Evolutionary conservation across 1,139 yeast genomes (phyloP), one percentile per base, ranked within the genome.

Genomic region (Nakaseomyces uthaithaninus): DNA sequence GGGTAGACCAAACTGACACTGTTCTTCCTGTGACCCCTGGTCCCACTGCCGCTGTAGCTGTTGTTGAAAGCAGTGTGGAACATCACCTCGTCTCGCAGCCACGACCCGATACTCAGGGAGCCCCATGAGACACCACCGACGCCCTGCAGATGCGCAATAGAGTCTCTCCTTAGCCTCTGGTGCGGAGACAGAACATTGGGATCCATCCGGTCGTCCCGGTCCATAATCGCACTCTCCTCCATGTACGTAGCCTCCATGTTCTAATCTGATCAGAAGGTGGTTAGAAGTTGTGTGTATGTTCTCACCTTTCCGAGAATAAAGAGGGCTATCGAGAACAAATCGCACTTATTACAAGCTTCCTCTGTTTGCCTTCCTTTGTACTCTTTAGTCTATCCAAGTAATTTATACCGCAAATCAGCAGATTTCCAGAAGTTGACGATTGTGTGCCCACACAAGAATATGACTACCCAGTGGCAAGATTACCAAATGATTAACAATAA

Each of bases 71-170:
- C 24, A 5, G 37, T 20, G 38, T 61, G 65, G 52, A 64, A 64
- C 57, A 64, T 72, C 25, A 85, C 94, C 61, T 91, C 98, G 59
- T 91, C 97, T 59, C 87, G 82, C 27, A 91, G 69, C 97, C 97
- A 91, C 17, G 93, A 80, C 9, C 97, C 96, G 34, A 91, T 89
- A 18, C 94, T 82, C 44, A 87, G 77, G 3, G 94, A 87, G 17
- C 97, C 97, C 95, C 96, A 91, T 11, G 94, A 80, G 27, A 91
- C 84, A 38, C 97, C 97, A 31, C 97, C 97, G 80, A 89, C 84
- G 7, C 97, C 97, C 60, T 86, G 95, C 3, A 95, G 81, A 62
- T 89, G 96, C 19, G 96, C 96, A 45, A 91, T 79, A 46, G 89
- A 78, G 54, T 89, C 97, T 46, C 97, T 71, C 18, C 38, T 53